Base-by-base conservation (phyloP, 2,329 filamentous ascomycete species). In the Ophiostoma tasmaniense region DNA sequence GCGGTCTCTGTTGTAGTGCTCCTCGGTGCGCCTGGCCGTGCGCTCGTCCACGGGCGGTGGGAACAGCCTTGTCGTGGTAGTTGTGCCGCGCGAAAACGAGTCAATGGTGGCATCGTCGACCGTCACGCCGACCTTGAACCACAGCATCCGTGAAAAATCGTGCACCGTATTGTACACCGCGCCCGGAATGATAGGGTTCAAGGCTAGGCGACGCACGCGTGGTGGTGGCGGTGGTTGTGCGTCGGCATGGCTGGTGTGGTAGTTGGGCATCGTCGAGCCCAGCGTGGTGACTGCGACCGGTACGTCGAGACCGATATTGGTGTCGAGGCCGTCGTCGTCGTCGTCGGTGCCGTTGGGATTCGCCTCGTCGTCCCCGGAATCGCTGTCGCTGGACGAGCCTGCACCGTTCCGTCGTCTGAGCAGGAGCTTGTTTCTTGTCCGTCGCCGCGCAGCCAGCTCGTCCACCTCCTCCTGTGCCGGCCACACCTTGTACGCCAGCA, bases 111-210 rank as follows among this genome's bases (percentile, higher is more conserved):
- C 61, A n/a, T 37, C 14, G 39, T 72, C 67, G 13, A 71, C 8
- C 14, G 61, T 35, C 17, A 52, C 14, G 42, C 69, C 65, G 1
- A 70, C 22, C 59, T 70, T 70, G 70, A 71, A 66, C 66, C 70
- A 70, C 11, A 70, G 28, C 8, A 64, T 28, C 2, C 67, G 67
- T 8, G 45, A 42, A 14, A 66, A 14, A 11, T 68, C 62, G 8
- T 64, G 14, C 6, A n/a, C 3, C 13, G 5, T 6, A 17, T 20
- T 42, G 66, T 5, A 25, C 11, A 22, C 20, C 25, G 17, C 62
- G 37, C 50, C 64, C 33, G 61, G 61, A 10, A 65, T n/a, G 10
- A 55, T 17, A 2, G 68, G 66, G 7, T 22, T 35, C 20, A 70
- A 45, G 28, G 52, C 68, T 2, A 70, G 25, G 64, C 66, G 61